Base-by-base conservation (phyloP, 805 yeast genomes). In the Candida qinlingensis region DNA sequence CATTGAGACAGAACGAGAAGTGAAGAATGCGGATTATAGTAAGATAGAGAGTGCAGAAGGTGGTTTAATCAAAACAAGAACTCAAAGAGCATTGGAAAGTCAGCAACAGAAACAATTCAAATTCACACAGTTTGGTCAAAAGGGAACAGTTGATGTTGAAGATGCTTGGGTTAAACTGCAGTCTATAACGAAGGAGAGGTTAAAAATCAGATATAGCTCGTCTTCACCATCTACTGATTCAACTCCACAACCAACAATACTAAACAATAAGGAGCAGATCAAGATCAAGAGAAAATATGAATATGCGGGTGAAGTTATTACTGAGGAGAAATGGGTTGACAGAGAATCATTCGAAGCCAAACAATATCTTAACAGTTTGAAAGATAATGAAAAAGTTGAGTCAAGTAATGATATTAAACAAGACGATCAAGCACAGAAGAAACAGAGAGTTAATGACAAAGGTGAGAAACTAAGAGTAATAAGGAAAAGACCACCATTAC, bases 231-330 rank as follows among this genome's bases (percentile, higher is more conserved):
- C 46, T 4, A 46, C 29, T 9, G 44, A 41, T 8, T 10, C 48
- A 7, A 48, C 46, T 46, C 61, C 47, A 13, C 47, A 48, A 26
- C 49, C 47, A 29, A 13, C 19, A 5, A 37, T 8, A 7, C 50
- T 46, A 27, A 53, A 27, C 9, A 54, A 57, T 5, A 49, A 51
- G 31, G 81, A 82, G 44, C 75, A 75, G 61, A 77, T 92, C 48
- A 79, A 80, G 56, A 90, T 92, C 48, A 82, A 79, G 51, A 75
- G 94, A 53, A 79, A 83, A 3, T 92, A 87, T 62, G 85, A 87
- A 49, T 92, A 89, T 74, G 98, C 99, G 0, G 97, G 97, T 6
- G 86, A 86, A 57, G 72, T 81, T 3, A 74, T 85, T 2, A 79
- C 85, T 0, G 96, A 91, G 59, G 83, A 83, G 50, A 89, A 87